Evolutionary conservation across 331 rosid species (phyloP).

Genomic region (Cucumis variabilis): DNA sequence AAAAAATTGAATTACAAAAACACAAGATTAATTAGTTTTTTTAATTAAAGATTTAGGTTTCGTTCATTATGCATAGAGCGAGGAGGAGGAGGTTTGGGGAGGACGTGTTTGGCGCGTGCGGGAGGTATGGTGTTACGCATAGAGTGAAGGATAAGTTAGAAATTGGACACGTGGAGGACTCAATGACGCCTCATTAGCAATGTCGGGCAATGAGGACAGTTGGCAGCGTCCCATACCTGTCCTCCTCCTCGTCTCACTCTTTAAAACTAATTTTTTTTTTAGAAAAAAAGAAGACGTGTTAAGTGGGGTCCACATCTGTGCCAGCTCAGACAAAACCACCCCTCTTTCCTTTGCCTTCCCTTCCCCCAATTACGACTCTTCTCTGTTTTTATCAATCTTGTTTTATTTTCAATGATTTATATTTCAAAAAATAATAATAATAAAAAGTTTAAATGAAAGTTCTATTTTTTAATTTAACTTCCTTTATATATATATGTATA

Average conservation of each 20-base stretch:
- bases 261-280: background rate
- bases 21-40: too few species aligned
- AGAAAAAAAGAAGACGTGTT: background rate
- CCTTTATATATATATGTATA: background rate
- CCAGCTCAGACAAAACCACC: constrained; percentile 1
- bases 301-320: constrained; percentile 23
- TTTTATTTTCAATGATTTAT: background rate
- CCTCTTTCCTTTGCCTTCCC: background rate
- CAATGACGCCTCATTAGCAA: background rate
- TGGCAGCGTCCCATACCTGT: constrained; percentile 24
- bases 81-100: background rate
- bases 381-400: background rate
- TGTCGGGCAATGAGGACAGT: constrained; percentile 6
- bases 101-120: background rate
- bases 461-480: background rate
- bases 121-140: background rate
- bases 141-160: too few species aligned
- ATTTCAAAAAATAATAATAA: too few species aligned
- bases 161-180: constrained; percentile 18
- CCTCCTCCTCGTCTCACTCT: background rate
- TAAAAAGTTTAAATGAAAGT: too few species aligned
- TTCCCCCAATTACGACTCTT: constrained; percentile 1
- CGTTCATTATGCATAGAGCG: too few species aligned
- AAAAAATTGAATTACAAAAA: too few species aligned
- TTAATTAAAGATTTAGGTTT: too few species aligned